Evolutionary conservation across 2,329 filamentous ascomycete species (phyloP), one percentile per base, ranked within the genome.

Genomic region (Sarocladium oryzae): DNA sequence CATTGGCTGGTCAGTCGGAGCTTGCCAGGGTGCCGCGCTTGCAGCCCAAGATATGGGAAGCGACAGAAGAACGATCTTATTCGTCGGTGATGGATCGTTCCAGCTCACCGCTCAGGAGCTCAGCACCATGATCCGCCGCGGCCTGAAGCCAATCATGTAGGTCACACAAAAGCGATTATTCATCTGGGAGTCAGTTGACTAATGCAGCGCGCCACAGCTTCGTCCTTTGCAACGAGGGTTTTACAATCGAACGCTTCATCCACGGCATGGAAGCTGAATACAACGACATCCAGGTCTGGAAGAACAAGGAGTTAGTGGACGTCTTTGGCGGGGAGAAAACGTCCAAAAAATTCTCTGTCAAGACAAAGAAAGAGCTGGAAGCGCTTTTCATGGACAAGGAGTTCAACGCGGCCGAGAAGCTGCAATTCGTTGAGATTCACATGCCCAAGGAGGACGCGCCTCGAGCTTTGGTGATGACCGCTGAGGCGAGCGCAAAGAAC

Each of bases 61-160:
- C 30, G 73, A 80, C 49, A 71, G 81, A 23, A 76, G 90, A 54
- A 89, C 86, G 0, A 84, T 96, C 41, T 74, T 95, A 33, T 91
- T 95, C 62, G 88, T 90, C n/a, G 90, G 90, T 21, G 90, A 96
- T 60, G 90, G 90, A 24, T 89, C 84, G 52, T 84, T 95, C 67
- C 89, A 96, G 65, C 75, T 95, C 53, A 95, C 89, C 0, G 85
- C 81, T 0, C 89, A 95, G 65, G 89, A 93, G 68, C 64, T 95
- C 56, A 87, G 83, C 66, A 93, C 89, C 10, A 92, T 95, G 78
- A 80, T 95, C 56, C 79, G 84, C 26, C 84, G 88, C 54, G 75
- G 79, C 21, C 72, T 95, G 52, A 84, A 85, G 55, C 81, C 88
- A 18, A 92, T 90, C 61, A 84, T 95, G 77, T 86, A 69, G 73